Percentiles rank a stretch among this genome's conserved stretches.
These are phyloP conservation scores for Tolypocladium tundrense DNA, from an alignment of 2,329 filamentous ascomycete species.

Conservation along the genomic window DNA sequence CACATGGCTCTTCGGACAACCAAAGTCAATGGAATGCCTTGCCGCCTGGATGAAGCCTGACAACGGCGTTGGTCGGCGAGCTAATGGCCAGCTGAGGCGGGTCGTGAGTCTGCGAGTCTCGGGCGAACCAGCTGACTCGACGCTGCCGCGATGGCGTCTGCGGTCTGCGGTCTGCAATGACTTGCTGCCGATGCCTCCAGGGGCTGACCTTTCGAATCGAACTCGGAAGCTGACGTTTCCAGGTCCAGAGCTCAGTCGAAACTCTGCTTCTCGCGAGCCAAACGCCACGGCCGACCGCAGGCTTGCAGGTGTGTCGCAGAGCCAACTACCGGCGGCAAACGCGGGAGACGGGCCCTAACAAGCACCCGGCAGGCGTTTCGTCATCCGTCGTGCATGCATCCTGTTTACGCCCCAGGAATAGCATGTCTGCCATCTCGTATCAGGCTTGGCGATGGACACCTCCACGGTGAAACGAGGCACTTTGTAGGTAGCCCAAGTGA, in stretches of 20 bases:
- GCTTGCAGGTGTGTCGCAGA: too few species aligned
- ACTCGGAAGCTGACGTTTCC: neutral
- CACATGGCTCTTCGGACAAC: neutral
- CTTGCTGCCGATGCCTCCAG: neutral
- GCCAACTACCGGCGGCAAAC: neutral
- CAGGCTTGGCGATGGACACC: neutral
- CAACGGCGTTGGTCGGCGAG: neutral
- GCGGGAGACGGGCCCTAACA: neutral
- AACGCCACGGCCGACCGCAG: neutral
- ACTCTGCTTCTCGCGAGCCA: neutral
- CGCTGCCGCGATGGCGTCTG: neutral
- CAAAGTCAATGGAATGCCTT: neutral
- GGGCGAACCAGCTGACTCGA: neutral
- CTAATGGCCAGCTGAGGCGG: neutral
- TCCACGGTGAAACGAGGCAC: neutral
- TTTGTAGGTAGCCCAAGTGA: neutral
- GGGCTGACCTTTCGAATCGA: too few species aligned
- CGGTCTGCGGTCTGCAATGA: too few species aligned
- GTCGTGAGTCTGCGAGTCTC: neutral
- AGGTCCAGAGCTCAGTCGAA: neutral
- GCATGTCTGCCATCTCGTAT: neutral
- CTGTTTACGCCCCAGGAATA: neutral
- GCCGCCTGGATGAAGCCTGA: neutral
- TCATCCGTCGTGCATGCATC: neutral
- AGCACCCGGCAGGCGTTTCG: neutral